Conservation (phyloP, 306 rosid species). For the Fragaria vesca region DNA sequence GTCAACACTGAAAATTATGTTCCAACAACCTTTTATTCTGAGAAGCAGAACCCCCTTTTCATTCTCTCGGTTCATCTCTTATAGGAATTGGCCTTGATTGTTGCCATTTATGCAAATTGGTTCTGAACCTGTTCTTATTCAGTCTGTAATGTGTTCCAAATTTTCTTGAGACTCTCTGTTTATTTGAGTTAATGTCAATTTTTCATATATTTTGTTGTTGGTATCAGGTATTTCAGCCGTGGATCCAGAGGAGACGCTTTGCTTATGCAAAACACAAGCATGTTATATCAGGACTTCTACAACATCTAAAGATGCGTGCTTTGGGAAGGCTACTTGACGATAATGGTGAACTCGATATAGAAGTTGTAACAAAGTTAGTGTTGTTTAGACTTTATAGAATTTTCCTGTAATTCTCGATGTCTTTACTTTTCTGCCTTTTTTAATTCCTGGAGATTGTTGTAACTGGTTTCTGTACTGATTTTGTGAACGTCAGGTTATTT, state of each 20-base stretch:
- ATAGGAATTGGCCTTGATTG: not conserved
- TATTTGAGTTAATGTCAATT: not conserved
- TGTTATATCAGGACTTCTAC: conserved; percentile 66
- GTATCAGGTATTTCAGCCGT: conserved; percentile 87
- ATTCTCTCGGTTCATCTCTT: not conserved
- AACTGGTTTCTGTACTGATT: conserved; percentile 23
- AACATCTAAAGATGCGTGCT: conserved; percentile 47
- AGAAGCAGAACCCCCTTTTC: not conserved
- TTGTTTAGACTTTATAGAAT: not conserved
- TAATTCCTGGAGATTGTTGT: not conserved
- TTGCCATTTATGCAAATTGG: not conserved
- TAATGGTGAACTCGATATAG: conserved; percentile 53
- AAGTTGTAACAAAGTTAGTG: conserved; percentile 49
- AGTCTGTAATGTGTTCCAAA: not conserved
- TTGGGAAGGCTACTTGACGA: conserved; percentile 61
- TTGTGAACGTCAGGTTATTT: conserved; percentile 54
- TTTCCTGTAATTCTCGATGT: not conserved
- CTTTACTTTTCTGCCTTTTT: conserved; percentile 4
- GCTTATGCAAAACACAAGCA: conserved; percentile 63
- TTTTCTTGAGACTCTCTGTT: not conserved
- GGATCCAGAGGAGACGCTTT: conserved; percentile 75
- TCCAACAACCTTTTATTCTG: not conserved
- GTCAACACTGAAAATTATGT: not conserved
- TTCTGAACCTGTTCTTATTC: not conserved
- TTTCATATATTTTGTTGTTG: conserved; percentile 2